Evolutionary conservation across 768 basidiomycete species (phyloP).

Genomic region (Lactarius vividus): DNA sequence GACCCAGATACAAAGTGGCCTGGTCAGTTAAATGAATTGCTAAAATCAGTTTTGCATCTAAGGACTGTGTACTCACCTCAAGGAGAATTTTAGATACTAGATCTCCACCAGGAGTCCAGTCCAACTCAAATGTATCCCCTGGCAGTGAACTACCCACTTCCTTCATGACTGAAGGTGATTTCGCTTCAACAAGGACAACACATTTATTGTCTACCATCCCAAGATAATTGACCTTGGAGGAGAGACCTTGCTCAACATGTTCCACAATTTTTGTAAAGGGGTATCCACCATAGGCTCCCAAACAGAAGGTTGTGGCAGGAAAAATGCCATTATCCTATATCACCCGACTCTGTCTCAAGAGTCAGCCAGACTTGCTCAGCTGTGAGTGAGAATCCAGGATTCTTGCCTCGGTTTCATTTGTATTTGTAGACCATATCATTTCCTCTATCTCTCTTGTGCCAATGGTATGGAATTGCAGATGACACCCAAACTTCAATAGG

Average conservation of each 20-base stretch:
- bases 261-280: neutral
- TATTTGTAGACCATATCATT: neutral
- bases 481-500: neutral
- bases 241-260: neutral
- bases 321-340: neutral
- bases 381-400: neutral
- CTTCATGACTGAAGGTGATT: slow-evolving; percentile 1
- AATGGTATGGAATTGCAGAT: neutral
- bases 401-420: neutral
- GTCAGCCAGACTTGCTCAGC: no score
- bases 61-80: neutral
- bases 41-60: neutral
- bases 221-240: slow-evolving; percentile 1
- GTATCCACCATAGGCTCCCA: neutral
- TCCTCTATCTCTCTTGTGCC: no score
- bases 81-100: neutral
- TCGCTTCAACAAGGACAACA: neutral
- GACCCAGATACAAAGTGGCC: neutral
- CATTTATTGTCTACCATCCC: neutral
- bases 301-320: neutral
- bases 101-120: neutral
- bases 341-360: slow-evolving; percentile 4
- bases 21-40: no score
- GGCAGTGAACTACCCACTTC: neutral
- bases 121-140: neutral